A percentile compares a stretch with the other conserved stretches of the same genome.
These are phyloP conservation scores for Acer negundo DNA, from an alignment of 345 rosid genomes.

Conservation along the genomic window DNA sequence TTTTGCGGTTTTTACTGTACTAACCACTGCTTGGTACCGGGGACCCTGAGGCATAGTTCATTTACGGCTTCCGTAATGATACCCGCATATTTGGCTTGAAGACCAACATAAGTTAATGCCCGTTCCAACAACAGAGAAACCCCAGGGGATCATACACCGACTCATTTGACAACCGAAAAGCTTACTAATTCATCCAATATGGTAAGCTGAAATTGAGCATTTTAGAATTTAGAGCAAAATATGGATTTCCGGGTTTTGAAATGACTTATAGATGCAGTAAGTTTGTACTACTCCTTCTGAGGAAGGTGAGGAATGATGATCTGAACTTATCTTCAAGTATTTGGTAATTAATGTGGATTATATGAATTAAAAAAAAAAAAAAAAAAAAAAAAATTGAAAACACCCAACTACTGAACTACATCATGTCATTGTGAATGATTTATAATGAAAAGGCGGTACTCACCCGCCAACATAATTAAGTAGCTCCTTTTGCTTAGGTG, in stretches of 20 bases:
- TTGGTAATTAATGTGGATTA: not conserved
- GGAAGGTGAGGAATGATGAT: not conserved
- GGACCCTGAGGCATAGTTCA: not conserved
- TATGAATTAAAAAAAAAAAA: not conserved
- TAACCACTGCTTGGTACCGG: not conserved
- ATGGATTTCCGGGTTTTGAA: not conserved
- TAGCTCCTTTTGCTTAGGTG: conserved; percentile 86
- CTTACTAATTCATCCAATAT: not conserved
- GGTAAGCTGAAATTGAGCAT: not conserved
- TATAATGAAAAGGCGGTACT: conserved; percentile 26
- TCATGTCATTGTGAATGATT: not conserved
- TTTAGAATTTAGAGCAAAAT: not conserved
- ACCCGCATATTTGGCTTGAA: not conserved
- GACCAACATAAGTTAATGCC: not conserved
- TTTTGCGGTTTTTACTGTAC: not conserved
- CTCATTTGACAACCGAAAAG: not conserved
- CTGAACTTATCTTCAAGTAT: not conserved
- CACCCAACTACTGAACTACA: not conserved
- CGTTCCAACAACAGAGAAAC: not conserved
- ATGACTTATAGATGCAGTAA: not conserved
- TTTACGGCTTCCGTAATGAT: not conserved
- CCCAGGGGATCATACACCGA: not conserved
- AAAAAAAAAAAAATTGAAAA: not conserved
- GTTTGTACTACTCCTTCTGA: not conserved
- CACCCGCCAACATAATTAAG: conserved; percentile 90